These are phyloP conservation scores for Penicillium nordicum DNA, from an alignment of 2,329 filamentous ascomycete genomes.

Conservation along the genomic window DNA sequence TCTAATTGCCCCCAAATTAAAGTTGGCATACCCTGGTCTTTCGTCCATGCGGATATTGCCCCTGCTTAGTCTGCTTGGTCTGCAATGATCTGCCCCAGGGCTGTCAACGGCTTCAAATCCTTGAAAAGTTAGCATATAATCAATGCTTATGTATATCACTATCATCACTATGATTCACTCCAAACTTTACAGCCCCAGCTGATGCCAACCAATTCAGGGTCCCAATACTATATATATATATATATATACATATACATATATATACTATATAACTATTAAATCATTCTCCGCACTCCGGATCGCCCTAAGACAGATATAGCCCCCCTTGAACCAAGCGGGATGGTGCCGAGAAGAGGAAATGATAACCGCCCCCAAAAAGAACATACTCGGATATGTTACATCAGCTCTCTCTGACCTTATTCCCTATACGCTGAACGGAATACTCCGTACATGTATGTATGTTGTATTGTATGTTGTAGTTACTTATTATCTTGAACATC, in stretches of 20 bases:
- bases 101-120: conserved; percentile 14
- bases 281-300: conserved; percentile 16
- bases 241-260: too few relatives aligned
- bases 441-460: too few relatives aligned
- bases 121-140: neutral
- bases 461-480: too few relatives aligned
- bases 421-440: neutral
- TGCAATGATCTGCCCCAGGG: conserved; percentile 19
- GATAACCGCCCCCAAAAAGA: neutral
- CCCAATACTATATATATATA: too few relatives aligned
- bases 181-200: neutral
- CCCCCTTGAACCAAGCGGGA: conserved; percentile 2
- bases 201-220: neutral
- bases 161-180: neutral
- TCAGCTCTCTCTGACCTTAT: neutral
- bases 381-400: neutral
- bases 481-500: neutral
- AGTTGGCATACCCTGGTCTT: conserved; percentile 23
- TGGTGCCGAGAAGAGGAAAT: conserved; percentile 5
- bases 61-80: conserved; percentile 18
- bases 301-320: conserved; percentile 3
- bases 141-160: neutral
- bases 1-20: conserved; percentile 17
- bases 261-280: neutral
- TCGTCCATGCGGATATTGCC: conserved; percentile 15